These are phyloP conservation scores for Phtheirospermum japonicum DNA, from an alignment of 257 asterid genomes.

Conservation along the genomic window DNA sequence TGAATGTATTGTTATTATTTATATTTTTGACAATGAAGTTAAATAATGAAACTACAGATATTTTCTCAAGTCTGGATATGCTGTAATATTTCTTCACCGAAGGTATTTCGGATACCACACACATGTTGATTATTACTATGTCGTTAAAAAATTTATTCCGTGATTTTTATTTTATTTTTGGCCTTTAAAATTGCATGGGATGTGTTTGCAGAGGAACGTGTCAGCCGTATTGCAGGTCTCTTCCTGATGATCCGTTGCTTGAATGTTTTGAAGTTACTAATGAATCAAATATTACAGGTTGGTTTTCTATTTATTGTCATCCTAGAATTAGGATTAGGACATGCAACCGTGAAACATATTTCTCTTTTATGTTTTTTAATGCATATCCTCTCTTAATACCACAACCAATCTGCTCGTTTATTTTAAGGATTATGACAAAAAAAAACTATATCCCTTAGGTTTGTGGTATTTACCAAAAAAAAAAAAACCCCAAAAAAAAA, in stretches of 20 bases:
- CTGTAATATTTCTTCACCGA: conserved; percentile 83
- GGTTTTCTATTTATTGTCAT: conserved; percentile 25
- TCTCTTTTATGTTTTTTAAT: no score
- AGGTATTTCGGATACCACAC: conserved; percentile 27
- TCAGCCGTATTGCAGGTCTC: conserved; percentile 81
- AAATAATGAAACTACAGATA: conserved; percentile 49
- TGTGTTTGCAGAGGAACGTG: conserved; percentile 66
- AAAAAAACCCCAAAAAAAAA: no score
- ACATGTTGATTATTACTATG: conserved; percentile 10
- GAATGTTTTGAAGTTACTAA: conserved; percentile 61
- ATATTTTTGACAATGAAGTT: conserved; percentile 24
- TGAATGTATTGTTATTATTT: background rate
- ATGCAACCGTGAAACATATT: no score
- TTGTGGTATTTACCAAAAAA: no score
- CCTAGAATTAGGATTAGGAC: no score
- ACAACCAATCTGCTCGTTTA: conserved; percentile 7
- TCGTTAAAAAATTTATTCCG: background rate
- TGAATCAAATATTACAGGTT: conserved; percentile 64
- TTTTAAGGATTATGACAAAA: no score
- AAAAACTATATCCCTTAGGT: no score
- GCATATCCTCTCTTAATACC: background rate
- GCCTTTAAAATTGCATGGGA: conserved; percentile 9
- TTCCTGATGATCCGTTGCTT: conserved; percentile 91
- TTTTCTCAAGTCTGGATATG: conserved; percentile 85
- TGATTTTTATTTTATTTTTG: background rate